Percentiles rank a stretch among this genome's conserved stretches.
Conservation (phyloP, 805 yeast species). For the Lipomyces spencermartinsiae region DNA sequence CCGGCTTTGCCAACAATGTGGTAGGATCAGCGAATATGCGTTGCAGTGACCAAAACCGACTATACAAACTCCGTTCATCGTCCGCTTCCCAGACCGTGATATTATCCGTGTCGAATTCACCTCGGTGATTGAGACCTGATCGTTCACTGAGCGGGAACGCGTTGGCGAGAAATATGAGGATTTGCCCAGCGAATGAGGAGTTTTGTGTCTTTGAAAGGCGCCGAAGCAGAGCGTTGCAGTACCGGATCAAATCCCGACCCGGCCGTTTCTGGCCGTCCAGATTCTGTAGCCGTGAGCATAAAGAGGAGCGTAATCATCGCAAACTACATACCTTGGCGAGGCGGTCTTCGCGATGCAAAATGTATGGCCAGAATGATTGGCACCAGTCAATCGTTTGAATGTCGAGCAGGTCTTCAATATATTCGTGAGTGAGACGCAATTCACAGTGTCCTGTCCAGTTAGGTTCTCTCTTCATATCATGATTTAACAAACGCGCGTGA, state of each 20-base stretch:
- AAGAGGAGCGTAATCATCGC: not conserved
- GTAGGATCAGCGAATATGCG: slow-evolving; percentile 42
- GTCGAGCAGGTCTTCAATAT: slow-evolving; percentile 47
- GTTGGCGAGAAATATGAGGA: slow-evolving; percentile 46
- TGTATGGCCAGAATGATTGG: slow-evolving; percentile 47
- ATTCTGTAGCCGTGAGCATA: slow-evolving; percentile 15
- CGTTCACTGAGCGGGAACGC: slow-evolving; percentile 48
- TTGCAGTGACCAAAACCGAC: slow-evolving; percentile 46
- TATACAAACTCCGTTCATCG: slow-evolving; percentile 33
- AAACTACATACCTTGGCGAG: slow-evolving; percentile 33
- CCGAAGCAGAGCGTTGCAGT: slow-evolving; percentile 46
- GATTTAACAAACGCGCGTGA: not conserved
- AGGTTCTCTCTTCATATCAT: not conserved
- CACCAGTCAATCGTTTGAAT: slow-evolving; percentile 46
- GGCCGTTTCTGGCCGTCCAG: slow-evolving; percentile 45
- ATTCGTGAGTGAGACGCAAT: slow-evolving; percentile 37
- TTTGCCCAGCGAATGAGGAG: slow-evolving; percentile 46
- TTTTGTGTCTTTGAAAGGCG: slow-evolving; percentile 46
- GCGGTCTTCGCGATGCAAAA: slow-evolving; percentile 42
- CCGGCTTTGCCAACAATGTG: slow-evolving; percentile 22
- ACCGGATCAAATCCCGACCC: slow-evolving; percentile 46
- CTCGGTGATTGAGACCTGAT: slow-evolving; percentile 48
- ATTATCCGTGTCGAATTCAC: slow-evolving; percentile 47
- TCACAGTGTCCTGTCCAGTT: slow-evolving; percentile 29
- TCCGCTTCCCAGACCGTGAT: slow-evolving; percentile 33